These are phyloP conservation scores for Bimuria novae-zelandiae DNA, from an alignment of 2,329 filamentous ascomycete genomes.

Conservation along the genomic window DNA sequence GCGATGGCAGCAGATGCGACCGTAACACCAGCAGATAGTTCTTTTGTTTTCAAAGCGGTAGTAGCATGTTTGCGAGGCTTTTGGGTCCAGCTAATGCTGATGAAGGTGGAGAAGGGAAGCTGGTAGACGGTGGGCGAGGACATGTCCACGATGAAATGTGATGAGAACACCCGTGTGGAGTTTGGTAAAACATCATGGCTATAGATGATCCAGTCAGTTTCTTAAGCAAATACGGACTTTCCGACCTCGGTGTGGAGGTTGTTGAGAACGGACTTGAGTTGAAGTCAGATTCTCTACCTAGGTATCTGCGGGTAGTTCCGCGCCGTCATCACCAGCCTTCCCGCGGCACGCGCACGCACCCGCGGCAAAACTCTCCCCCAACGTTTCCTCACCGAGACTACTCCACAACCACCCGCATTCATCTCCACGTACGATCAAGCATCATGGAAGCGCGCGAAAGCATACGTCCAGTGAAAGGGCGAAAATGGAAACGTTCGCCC, in stretches of 20 bases:
- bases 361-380: not conserved
- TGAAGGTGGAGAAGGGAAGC: not conserved
- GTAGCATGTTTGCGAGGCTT: not conserved
- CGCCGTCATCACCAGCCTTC: not conserved
- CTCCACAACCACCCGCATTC: not conserved
- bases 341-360: not conserved
- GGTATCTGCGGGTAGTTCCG: not conserved
- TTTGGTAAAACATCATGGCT: not conserved
- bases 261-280: not conserved
- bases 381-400: not conserved
- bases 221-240: not conserved
- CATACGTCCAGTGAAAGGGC: slow-evolving; percentile 13
- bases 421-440: not conserved
- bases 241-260: not conserved
- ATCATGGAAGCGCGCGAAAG: slow-evolving; percentile 9
- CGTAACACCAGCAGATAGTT: slow-evolving; percentile 34
- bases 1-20: slow-evolving; percentile 57
- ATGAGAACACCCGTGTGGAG: not conserved
- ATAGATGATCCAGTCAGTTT: no score
- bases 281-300: slow-evolving; percentile 3
- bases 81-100: not conserved
- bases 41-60: slow-evolving; percentile 1
- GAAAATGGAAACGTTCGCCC: slow-evolving; percentile 27
- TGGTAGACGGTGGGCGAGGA: slow-evolving; percentile 1
- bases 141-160: slow-evolving; percentile 2